These are phyloP conservation scores for Phytophthora brassicae DNA, from an alignment of 352 stramenopile genomes.

Conservation along the genomic window DNA sequence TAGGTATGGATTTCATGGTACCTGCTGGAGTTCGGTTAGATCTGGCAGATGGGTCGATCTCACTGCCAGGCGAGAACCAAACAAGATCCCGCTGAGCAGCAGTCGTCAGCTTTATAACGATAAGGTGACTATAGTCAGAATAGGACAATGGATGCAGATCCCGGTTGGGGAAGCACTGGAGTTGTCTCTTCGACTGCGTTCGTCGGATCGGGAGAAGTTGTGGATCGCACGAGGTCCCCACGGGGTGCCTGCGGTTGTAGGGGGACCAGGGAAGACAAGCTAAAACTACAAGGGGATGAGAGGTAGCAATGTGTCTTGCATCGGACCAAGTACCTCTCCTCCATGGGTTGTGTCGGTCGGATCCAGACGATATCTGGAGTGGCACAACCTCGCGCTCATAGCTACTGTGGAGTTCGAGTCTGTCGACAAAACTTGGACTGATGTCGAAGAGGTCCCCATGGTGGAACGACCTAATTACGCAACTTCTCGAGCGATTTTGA, in stretches of 20 bases:
- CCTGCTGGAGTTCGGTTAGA: slow-evolving; percentile 7
- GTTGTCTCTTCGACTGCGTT: no score
- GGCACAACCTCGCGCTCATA: background rate
- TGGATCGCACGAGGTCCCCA: slow-evolving; percentile 1
- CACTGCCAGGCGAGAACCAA: slow-evolving; percentile 17
- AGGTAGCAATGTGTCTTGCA: slow-evolving; percentile 8
- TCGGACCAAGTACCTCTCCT: background rate
- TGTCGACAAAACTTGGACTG: no score
- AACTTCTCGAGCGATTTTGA: no score
- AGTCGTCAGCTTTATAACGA: no score
- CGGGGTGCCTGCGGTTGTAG: slow-evolving; percentile 4
- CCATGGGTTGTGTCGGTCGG: slow-evolving; percentile 8
- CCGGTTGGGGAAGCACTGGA: no score
- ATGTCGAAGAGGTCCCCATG: background rate
- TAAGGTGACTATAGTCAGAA: no score
- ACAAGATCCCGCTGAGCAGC: background rate
- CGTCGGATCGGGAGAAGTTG: slow-evolving; percentile 1
- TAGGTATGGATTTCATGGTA: slow-evolving; percentile 25
- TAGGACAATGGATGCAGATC: no score
- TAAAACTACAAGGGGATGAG: background rate
- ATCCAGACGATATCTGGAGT: slow-evolving; percentile 2
- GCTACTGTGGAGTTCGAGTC: background rate
- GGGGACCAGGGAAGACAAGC: background rate
- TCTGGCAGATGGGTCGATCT: slow-evolving; percentile 6
- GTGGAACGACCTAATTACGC: background rate